Percentiles rank a stretch among this genome's conserved stretches.
Conservation (phyloP, 169 alveolate species). For the Eimeria zaria region DNA sequence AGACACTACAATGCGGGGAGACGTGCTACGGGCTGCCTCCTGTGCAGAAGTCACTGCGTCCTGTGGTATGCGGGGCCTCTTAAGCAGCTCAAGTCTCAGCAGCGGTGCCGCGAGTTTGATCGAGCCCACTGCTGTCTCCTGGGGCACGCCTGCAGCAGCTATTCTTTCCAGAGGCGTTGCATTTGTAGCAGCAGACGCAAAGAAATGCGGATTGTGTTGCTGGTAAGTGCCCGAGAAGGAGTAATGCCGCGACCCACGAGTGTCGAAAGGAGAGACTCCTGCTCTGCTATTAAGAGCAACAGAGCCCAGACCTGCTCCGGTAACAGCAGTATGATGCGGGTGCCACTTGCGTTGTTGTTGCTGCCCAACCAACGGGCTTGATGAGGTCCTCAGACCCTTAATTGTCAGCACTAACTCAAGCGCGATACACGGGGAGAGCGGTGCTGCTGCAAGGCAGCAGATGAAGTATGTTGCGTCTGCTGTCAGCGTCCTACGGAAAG, state of each 20-base stretch:
- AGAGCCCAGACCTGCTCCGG: neutral
- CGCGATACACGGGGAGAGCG: constrained; percentile 48
- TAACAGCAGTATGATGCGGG: neutral
- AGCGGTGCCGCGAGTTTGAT: constrained; percentile 66
- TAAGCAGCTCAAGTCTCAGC: constrained; percentile 72
- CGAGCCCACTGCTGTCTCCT: constrained; percentile 7
- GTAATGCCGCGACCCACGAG: neutral
- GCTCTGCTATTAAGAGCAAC: neutral
- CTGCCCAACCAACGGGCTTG: neutral
- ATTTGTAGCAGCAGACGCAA: neutral
- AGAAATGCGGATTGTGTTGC: neutral
- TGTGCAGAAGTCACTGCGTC: constrained; percentile 22
- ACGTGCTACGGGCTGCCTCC: constrained; percentile 14
- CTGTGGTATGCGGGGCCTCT: constrained; percentile 73
- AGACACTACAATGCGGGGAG: constrained; percentile 44
- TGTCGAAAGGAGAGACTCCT: neutral
- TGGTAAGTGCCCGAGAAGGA: neutral
- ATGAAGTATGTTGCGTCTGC: constrained; percentile 41
- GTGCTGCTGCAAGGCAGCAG: constrained; percentile 62
- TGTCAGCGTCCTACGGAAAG: constrained; percentile 28
- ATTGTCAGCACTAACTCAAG: constrained; percentile 26
- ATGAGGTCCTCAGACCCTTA: neutral
- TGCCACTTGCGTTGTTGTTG: constrained; percentile 24
- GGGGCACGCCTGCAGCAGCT: constrained; percentile 24
- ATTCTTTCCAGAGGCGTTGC: neutral